Base-by-base conservation (phyloP, 768 basidiomycete species). In the Trametes cinnabarina region DNA sequence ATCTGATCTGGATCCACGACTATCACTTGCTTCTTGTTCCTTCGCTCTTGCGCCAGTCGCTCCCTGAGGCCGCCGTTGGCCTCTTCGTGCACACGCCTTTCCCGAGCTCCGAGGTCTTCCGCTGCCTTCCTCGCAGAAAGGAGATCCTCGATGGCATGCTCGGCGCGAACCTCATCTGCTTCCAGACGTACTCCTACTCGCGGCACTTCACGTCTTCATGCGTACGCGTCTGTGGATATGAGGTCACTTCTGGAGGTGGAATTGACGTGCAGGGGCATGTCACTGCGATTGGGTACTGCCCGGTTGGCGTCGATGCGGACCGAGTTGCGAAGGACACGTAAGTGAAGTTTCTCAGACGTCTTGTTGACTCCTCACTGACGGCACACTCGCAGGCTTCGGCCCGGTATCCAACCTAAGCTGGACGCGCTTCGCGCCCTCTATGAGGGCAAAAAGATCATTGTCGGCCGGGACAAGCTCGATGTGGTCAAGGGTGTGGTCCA, bases 111-210 rank as follows among this genome's bases (percentile, higher is more conserved):
- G 96, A 99, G 69, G 89, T 98, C 63, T 99, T 98, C 80, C 80
- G 67, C 11, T 69, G 68, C 47, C 61, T 69, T 12, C 68, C 68
- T 85, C 87, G 87, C 47, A 85, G 96, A 46, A 91, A 90, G 66
- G 94, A 98, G 74, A 92, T 98, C 59, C 80, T 99, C 23, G 94
- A 98, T 62, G 97, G 96, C 35, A 97, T 99, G 92, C 87, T 98
- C 43, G 94, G 95, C 28, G 94, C 96, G 47, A 94, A 97, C 74
- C 82, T 97, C 32, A 86, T 98, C 47, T 95, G 92, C 72, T 98
- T 99, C 90, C 58, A 65, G 59, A 97, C 95, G 0, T 97, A 96
- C 73, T 94, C 93, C 3, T 96, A 97, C 77, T 87, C 90, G 10
- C 85, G 96, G 6, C 96, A 98, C 74, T 99, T 99, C 74, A 86